Percentiles rank a stretch among this genome's conserved stretches.
Evolutionary conservation across 1,139 yeast genomes (phyloP).

Genomic region (Groenewaldozyma auringiensis): DNA sequence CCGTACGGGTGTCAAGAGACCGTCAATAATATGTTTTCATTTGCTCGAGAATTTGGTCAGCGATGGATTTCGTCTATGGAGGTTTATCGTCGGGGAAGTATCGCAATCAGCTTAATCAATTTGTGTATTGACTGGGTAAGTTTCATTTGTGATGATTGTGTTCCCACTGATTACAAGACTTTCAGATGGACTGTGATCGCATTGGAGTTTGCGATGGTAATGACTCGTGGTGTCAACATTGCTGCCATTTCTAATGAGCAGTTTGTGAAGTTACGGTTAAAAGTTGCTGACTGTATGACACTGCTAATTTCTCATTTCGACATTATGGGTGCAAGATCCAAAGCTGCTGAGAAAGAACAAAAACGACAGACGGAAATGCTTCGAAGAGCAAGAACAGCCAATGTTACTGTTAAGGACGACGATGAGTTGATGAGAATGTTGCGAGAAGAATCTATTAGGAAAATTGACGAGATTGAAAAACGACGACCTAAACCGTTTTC

Average conservation of each 20-base stretch:
- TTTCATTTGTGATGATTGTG: conserved; percentile 89
- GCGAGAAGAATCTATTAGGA: conserved; percentile 52
- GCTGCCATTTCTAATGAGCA: conserved; percentile 72
- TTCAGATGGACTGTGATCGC: conserved; percentile 96
- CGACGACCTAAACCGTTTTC: conserved; percentile 46
- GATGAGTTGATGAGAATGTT: conserved; percentile 49
- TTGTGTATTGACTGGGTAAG: conserved; percentile 86
- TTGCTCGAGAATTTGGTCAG: conserved; percentile 78
- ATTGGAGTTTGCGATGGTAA: conserved; percentile 90
- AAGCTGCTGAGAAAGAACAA: conserved; percentile 60
- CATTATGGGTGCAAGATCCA: conserved; percentile 95
- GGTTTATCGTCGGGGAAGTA: conserved; percentile 55
- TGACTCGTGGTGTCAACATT: conserved; percentile 86
- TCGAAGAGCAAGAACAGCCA: conserved; percentile 32
- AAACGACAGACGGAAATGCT: conserved; percentile 42
- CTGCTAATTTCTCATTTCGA: conserved; percentile 90
- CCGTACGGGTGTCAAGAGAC: conserved; percentile 53
- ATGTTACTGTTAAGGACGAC: conserved; percentile 42
- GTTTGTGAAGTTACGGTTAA: conserved; percentile 61
- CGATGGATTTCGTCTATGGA: conserved; percentile 62
- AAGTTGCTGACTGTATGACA: conserved; percentile 94
- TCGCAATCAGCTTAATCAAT: conserved; percentile 66
- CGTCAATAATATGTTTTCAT: conserved; percentile 67
- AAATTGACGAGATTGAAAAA: conserved; percentile 52
- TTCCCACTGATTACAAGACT: conserved; percentile 82